These are phyloP conservation scores for Liriodendron chinense DNA, from an alignment of 164 flowering plant genomes.

Conservation along the genomic window DNA sequence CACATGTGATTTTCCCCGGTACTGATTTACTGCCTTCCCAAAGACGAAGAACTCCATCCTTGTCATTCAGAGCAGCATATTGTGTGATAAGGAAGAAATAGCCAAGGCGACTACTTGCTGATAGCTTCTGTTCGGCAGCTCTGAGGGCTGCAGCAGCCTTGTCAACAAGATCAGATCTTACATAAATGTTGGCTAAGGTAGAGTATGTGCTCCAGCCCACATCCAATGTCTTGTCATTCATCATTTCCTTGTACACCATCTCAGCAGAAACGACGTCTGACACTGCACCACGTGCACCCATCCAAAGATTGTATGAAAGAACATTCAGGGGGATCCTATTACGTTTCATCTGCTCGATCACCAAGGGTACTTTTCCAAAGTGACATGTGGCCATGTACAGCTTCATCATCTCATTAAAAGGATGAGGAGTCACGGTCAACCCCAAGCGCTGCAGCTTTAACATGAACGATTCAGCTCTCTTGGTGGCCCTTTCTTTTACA, in stretches of 20 bases:
- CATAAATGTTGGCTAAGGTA: slow-evolving; percentile 49
- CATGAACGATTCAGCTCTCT: slow-evolving; percentile 54
- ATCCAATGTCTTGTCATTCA: slow-evolving; percentile 34
- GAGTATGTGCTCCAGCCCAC: slow-evolving; percentile 53
- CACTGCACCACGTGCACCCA: slow-evolving; percentile 37
- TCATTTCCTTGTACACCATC: slow-evolving; percentile 44
- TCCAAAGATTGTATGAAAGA: slow-evolving; percentile 66
- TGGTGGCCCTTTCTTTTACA: slow-evolving; percentile 32
- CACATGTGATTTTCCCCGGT: slow-evolving; percentile 39
- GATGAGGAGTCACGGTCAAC: slow-evolving; percentile 36
- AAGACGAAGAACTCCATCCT: slow-evolving; percentile 46
- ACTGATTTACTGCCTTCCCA: slow-evolving; percentile 55
- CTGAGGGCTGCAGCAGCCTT: slow-evolving; percentile 39
- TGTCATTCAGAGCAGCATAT: slow-evolving; percentile 40
- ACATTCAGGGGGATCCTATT: slow-evolving; percentile 41
- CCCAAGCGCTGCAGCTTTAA: slow-evolving; percentile 39
- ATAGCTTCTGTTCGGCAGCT: slow-evolving; percentile 48
- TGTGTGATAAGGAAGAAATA: slow-evolving; percentile 53
- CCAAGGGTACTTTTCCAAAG: slow-evolving; percentile 34
- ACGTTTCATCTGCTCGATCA: slow-evolving; percentile 47
- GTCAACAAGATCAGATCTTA: slow-evolving; percentile 26
- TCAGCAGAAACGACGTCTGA: slow-evolving; percentile 38
- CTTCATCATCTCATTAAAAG: slow-evolving; percentile 63
- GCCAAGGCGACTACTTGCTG: slow-evolving; percentile 35
- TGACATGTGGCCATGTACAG: slow-evolving; percentile 43